Conservation (phyloP, 306 rosid genomes). For the Cucurbita ficifolia region DNA sequence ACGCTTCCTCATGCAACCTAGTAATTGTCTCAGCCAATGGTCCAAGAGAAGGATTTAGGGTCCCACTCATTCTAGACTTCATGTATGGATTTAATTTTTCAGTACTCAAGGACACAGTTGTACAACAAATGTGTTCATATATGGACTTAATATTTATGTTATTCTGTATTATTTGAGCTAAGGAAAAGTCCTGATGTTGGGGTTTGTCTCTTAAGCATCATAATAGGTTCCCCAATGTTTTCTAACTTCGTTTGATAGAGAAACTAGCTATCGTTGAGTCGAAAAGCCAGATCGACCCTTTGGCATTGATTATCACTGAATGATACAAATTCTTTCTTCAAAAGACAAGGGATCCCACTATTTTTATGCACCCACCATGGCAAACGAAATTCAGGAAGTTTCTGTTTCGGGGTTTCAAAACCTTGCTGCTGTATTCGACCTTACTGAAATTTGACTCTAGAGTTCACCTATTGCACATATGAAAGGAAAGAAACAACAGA, state of each 20-base stretch:
- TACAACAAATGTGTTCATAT: not conserved
- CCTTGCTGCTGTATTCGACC: not conserved
- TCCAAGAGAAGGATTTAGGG: not conserved
- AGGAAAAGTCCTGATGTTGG: not conserved
- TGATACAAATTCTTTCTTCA: not conserved
- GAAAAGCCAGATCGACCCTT: not conserved
- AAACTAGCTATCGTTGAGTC: not conserved
- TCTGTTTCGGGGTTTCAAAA: not conserved
- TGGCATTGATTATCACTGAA: not conserved
- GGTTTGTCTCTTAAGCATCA: not conserved
- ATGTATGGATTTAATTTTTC: not conserved
- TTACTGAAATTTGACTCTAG: not conserved
- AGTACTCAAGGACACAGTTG: no score
- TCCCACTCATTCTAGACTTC: not conserved
- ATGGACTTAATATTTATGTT: not conserved
- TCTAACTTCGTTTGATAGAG: not conserved
- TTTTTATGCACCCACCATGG: not conserved
- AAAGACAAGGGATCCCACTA: not conserved
- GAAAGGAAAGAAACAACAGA: not conserved
- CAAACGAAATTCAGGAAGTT: not conserved
- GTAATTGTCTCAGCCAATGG: not conserved
- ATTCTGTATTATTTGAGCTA: not conserved
- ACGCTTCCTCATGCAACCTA: not conserved
- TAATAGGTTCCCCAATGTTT: not conserved
- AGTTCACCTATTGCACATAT: not conserved